These are phyloP conservation scores for Pseudopyrenochaeta lycopersici DNA, from an alignment of 2,329 filamentous ascomycete genomes.

Conservation along the genomic window DNA sequence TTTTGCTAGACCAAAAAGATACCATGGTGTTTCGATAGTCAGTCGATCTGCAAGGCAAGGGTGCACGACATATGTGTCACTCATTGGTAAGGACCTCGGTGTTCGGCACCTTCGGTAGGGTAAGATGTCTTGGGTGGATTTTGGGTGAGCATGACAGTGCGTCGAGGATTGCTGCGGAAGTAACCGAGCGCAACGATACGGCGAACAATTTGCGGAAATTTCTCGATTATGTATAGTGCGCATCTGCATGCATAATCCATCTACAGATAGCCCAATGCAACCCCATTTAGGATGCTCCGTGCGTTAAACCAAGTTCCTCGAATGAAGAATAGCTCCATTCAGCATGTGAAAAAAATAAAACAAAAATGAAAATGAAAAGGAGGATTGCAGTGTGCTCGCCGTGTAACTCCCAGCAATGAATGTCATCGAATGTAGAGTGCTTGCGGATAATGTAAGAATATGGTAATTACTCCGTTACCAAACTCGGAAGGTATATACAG, in stretches of 20 bases:
- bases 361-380: background rate
- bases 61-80: too few species aligned
- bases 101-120: too few species aligned
- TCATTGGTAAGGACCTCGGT: too few species aligned
- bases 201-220: conserved; percentile 2
- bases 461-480: conserved; percentile 11
- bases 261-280: background rate
- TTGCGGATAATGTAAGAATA: conserved; percentile 1
- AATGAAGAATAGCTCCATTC: background rate
- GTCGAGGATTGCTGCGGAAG: background rate
- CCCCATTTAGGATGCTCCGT: background rate
- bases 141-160: background rate
- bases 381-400: conserved; percentile 6
- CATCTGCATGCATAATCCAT: conserved; percentile 6
- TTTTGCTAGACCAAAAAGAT: too few species aligned
- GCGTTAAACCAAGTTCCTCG: background rate
- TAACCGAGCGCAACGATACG: background rate
- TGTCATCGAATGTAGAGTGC: conserved; percentile 1
- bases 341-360: conserved; percentile 5
- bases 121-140: too few species aligned
- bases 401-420: conserved; percentile 18
- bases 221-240: conserved; percentile 16
- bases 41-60: too few species aligned
- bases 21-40: too few species aligned
- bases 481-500: conserved; percentile 12